Evolutionary conservation across 2,329 filamentous ascomycete genomes (phyloP).

Genomic region (Chaetomium strumarium): DNA sequence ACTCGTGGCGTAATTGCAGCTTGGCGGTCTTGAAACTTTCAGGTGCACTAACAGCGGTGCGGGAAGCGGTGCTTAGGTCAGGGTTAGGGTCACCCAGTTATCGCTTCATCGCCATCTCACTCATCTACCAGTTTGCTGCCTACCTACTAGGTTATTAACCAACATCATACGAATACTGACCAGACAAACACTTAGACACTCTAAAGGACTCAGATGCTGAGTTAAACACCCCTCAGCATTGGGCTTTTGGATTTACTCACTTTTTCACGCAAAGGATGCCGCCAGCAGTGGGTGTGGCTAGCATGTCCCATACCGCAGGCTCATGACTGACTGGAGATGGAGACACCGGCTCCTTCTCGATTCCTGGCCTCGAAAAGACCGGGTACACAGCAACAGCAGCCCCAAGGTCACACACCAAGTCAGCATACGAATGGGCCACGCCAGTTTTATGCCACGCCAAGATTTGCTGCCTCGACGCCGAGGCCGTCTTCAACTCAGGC

Average conservation of each 20-base stretch:
- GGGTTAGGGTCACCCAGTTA: neutral
- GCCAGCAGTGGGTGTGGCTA: conserved; percentile 12
- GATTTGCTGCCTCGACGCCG: conserved; percentile 20
- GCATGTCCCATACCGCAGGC: neutral
- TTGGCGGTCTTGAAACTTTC: neutral
- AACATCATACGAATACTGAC: too few species aligned
- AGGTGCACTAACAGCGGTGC: neutral
- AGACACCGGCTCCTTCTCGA: conserved; percentile 27
- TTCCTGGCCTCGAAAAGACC: conserved; percentile 25
- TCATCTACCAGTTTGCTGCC: neutral
- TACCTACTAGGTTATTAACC: too few species aligned
- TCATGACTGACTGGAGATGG: conserved; percentile 2
- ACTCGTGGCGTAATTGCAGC: neutral
- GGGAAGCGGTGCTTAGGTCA: neutral
- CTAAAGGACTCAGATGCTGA: too few species aligned
- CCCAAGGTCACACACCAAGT: conserved; percentile 18
- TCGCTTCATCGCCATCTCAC: neutral
- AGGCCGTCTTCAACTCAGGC: conserved; percentile 15
- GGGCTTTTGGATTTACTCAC: too few species aligned
- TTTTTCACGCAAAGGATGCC: neutral
- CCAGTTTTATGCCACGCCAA: conserved; percentile 25
- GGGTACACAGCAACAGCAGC: conserved; percentile 16
- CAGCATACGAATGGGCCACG: conserved; percentile 11
- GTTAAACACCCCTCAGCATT: too few species aligned
- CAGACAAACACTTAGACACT: too few species aligned